These are phyloP conservation scores for Zea luxurians DNA, from an alignment of 176 grass and related monocot species.

Conservation along the genomic window DNA sequence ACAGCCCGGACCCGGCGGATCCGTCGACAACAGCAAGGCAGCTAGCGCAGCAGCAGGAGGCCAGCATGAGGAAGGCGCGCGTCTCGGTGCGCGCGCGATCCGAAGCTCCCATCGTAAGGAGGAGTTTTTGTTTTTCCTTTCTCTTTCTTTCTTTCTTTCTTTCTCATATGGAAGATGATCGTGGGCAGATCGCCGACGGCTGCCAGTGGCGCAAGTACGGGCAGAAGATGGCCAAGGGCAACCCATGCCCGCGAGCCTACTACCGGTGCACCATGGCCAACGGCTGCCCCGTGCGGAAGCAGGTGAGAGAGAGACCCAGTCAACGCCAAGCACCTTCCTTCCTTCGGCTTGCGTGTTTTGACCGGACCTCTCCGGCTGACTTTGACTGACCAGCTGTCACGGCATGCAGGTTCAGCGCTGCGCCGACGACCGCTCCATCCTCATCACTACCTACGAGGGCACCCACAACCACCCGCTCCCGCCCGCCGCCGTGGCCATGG, in stretches of 20 bases:
- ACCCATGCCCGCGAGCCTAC: conserved; percentile 94
- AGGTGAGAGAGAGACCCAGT: conserved; percentile 42
- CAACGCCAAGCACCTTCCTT: neutral
- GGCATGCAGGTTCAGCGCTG: conserved; percentile 79
- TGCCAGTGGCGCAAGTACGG: conserved; percentile 99
- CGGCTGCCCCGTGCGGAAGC: conserved; percentile 90
- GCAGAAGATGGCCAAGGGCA: conserved; percentile 98
- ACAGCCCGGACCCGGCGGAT: neutral
- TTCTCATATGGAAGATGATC: too few relatives aligned
- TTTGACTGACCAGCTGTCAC: neutral
- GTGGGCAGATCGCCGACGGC: conserved; percentile 75
- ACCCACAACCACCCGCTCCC: conserved; percentile 91
- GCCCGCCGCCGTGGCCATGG: conserved; percentile 93
- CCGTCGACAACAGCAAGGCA: conserved; percentile 9
- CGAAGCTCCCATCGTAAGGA: conserved; percentile 80
- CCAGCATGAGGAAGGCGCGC: conserved; percentile 87
- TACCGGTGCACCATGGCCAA: conserved; percentile 97
- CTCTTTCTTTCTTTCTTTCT: too few relatives aligned
- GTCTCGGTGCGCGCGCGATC: conserved; percentile 93
- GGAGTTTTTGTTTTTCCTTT: too few relatives aligned
- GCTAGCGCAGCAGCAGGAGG: conserved; percentile 33
- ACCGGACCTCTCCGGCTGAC: neutral
- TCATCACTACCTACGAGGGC: conserved; percentile 94
- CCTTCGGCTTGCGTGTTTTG: neutral
- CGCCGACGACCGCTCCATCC: conserved; percentile 74